Evolutionary conservation across 2,329 filamentous ascomycete genomes (phyloP), one percentile per base, ranked within the genome.

Genomic region (Tolypocladium ovalisporum): DNA sequence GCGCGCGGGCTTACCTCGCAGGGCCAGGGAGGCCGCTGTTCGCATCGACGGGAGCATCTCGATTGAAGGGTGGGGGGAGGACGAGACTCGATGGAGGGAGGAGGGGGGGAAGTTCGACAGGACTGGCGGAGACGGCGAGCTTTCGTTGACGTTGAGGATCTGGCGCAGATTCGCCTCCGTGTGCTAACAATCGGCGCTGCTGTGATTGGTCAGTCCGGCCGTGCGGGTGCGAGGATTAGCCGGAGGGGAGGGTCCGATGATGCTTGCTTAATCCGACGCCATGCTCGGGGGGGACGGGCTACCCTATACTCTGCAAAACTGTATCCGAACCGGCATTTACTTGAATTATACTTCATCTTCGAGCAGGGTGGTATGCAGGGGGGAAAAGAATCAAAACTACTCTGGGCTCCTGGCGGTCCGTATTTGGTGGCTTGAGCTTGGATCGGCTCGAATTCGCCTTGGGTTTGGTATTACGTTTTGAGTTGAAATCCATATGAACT

Each of bases 11-110:
- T 58, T 60, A 80, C 78, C 76, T 76, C 78, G 75, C 63, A 81
- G 71, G 65, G 77, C 76, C 73, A 79, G 74, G 65, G 77, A 73
- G 71, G 75, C 76, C 67, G 76, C 75, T 64, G 76, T 76, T 72
- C 79, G 77, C 68, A 76, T 70, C 59, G 76, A 75, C 58, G 72
- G 71, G 62, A 79, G 70, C 78, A 81, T 81, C 62, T 65, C 69
- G 67, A 57, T 49, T 53, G 54, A 40, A 19, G 42, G 17, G 34
- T 35, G 29, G 47, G 15, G 27, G 29, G 29, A 29, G 44, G 19
- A 22, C 29, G 47, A 34, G 47, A 15, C 17, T 49, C 40, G 40
- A 19, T 22, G 29, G 29, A 44, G 51, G 40, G 51, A 27, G 27
- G 52, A n/a, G 8, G 34, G 37, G 10, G 27, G n/a, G 55, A 42